Evolutionary conservation across 106 monocot species (phyloP).

Genomic region (Xerophyta viscosa): DNA sequence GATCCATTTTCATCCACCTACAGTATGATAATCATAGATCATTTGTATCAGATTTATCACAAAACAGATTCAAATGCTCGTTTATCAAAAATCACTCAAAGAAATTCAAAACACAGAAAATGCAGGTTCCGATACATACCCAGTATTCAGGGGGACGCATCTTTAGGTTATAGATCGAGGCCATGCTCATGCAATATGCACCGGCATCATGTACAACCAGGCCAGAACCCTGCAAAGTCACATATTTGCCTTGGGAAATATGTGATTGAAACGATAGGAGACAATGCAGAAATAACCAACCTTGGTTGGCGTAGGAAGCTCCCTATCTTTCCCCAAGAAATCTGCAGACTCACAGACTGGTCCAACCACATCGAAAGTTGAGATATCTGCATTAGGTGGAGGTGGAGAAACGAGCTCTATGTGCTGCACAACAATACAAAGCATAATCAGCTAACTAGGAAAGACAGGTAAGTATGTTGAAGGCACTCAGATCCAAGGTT

Average conservation of each 20-base stretch:
- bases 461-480: too few species aligned
- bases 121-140: constrained; percentile 16
- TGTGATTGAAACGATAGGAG: neutral
- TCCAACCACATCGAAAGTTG: constrained; percentile 87
- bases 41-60: too few species aligned
- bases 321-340: constrained; percentile 92
- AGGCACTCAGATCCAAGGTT: too few species aligned
- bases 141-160: constrained; percentile 81
- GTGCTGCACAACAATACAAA: constrained; percentile 45
- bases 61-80: too few species aligned
- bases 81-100: too few species aligned
- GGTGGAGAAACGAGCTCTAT: constrained; percentile 94
- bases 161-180: constrained; percentile 91
- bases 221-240: constrained; percentile 60
- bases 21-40: neutral
- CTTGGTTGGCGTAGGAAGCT: constrained; percentile 82
- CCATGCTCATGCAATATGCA: constrained; percentile 99
- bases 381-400: constrained; percentile 33
- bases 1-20: constrained; percentile 48
- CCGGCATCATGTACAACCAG: constrained; percentile 99
- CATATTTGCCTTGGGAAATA: constrained; percentile 4
- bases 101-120: neutral
- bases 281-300: constrained; percentile 17
- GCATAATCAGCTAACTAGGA: neutral
- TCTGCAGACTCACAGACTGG: constrained; percentile 99